These are phyloP conservation scores for Alternaria alternata DNA, from an alignment of 2,329 filamentous ascomycete genomes.

Conservation along the genomic window DNA sequence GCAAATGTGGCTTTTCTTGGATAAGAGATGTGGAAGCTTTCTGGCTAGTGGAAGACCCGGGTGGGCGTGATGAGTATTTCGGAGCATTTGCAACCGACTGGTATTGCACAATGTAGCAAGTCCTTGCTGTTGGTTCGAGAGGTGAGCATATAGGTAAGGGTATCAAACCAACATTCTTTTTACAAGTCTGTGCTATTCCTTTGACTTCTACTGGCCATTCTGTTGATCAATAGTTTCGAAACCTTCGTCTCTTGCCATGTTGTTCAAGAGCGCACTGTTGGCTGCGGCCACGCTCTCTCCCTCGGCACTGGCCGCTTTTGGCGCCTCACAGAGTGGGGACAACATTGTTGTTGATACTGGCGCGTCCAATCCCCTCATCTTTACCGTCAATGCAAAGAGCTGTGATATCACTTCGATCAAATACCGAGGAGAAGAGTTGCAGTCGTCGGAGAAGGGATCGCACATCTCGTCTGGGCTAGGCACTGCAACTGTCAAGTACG, in stretches of 20 bases:
- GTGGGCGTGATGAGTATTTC: constrained; percentile 29
- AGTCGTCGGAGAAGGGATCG: constrained; percentile 61
- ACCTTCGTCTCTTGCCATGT: constrained; percentile 27
- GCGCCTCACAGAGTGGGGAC: constrained; percentile 41
- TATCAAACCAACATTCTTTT: background rate
- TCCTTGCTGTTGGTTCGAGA: constrained; percentile 2
- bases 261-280: constrained; percentile 34
- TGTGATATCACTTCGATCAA: constrained; percentile 72
- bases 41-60: constrained; percentile 16
- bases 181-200: background rate
- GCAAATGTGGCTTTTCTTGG: background rate
- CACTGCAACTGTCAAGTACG: constrained; percentile 62
- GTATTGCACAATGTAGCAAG: constrained; percentile 1
- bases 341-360: constrained; percentile 48
- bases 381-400: constrained; percentile 54
- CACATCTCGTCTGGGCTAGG: constrained; percentile 68
- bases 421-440: constrained; percentile 67
- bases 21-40: background rate
- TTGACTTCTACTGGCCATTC: background rate
- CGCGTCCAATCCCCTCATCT: constrained; percentile 41
- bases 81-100: constrained; percentile 33
- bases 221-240: background rate
- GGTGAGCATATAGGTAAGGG: constrained; percentile 15
- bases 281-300: constrained; percentile 38
- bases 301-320: constrained; percentile 46